Percentiles rank a stretch among this genome's conserved stretches.
These are phyloP conservation scores for Polytrichum formosum DNA, from an alignment of 225 moss, liverwort and hornwort genomes.

Conservation along the genomic window DNA sequence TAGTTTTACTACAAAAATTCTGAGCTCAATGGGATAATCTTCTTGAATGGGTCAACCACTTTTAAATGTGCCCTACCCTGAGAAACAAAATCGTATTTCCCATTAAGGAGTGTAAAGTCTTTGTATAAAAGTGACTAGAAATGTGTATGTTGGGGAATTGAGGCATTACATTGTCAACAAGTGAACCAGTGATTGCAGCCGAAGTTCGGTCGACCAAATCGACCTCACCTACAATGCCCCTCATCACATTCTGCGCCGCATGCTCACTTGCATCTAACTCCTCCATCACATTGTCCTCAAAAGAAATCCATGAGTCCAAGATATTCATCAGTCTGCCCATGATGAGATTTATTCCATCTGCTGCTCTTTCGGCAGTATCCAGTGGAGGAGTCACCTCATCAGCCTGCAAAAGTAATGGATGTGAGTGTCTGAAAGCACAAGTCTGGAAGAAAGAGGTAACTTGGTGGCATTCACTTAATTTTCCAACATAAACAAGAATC, in stretches of 20 bases:
- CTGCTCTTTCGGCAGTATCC: slow-evolving; percentile 6
- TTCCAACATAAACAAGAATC: too few species aligned
- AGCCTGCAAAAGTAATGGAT: slow-evolving; percentile 8
- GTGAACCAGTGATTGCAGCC: background rate
- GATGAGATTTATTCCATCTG: slow-evolving; percentile 32
- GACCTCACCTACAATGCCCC: slow-evolving; percentile 18
- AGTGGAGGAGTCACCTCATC: slow-evolving; percentile 27
- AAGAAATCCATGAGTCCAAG: slow-evolving; percentile 40
- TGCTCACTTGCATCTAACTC: slow-evolving; percentile 30
- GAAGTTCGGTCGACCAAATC: slow-evolving; percentile 27
- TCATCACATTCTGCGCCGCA: slow-evolving; percentile 31
- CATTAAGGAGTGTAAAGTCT: background rate
- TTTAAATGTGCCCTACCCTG: background rate
- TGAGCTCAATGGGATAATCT: background rate
- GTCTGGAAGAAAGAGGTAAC: too few species aligned
- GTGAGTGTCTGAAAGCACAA: too few species aligned
- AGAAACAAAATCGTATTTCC: background rate
- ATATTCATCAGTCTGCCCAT: slow-evolving; percentile 40
- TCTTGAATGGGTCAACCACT: too few species aligned
- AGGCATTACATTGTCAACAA: slow-evolving; percentile 24
- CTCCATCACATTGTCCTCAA: slow-evolving; percentile 41
- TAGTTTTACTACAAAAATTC: background rate
- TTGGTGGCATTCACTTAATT: too few species aligned
- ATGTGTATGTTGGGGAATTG: background rate
- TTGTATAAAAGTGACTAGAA: background rate